Percentiles rank a stretch among this genome's conserved stretches.
These are phyloP conservation scores for Tulasnella sp. DNA, from an alignment of 768 basidiomycete genomes.

Conservation along the genomic window DNA sequence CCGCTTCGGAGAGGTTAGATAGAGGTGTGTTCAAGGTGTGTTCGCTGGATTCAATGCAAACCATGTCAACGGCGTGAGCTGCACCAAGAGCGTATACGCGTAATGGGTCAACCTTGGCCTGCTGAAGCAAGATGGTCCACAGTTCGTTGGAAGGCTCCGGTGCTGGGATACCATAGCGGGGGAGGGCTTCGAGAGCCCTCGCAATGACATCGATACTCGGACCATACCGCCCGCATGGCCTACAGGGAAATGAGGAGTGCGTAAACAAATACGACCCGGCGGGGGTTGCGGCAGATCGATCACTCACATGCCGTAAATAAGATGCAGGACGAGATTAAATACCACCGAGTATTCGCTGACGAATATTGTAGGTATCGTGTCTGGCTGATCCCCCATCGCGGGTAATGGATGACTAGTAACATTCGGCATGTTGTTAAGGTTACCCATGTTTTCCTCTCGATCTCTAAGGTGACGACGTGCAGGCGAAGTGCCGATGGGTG, in stretches of 20 bases:
- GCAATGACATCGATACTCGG: constrained; percentile 42
- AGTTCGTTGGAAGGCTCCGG: background rate
- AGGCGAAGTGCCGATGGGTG: constrained; percentile 11
- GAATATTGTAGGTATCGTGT: constrained; percentile 24
- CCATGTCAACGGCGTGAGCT: constrained; percentile 50
- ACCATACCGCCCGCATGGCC: constrained; percentile 8
- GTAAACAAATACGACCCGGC: background rate
- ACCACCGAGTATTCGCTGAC: constrained; percentile 40
- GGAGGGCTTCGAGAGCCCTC: constrained; percentile 43
- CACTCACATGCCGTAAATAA: constrained; percentile 9
- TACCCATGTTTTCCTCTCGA: background rate
- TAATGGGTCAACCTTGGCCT: constrained; percentile 57
- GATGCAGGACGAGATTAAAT: constrained; percentile 16
- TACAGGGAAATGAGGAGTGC: background rate
- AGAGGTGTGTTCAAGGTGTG: constrained; percentile 61
- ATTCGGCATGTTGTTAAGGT: background rate
- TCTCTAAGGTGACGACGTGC: constrained; percentile 19
- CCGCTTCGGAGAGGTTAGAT: constrained; percentile 54
- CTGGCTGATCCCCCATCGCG: too few relatives aligned
- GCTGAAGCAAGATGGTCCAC: constrained; percentile 39
- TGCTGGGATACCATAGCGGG: constrained; percentile 43
- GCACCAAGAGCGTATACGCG: constrained; percentile 65
- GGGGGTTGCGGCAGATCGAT: too few relatives aligned
- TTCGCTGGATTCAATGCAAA: constrained; percentile 63
- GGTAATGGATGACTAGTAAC: background rate